Evolutionary conservation across 805 yeast genomes (phyloP).

Genomic region (Kodamaea restingae): DNA sequence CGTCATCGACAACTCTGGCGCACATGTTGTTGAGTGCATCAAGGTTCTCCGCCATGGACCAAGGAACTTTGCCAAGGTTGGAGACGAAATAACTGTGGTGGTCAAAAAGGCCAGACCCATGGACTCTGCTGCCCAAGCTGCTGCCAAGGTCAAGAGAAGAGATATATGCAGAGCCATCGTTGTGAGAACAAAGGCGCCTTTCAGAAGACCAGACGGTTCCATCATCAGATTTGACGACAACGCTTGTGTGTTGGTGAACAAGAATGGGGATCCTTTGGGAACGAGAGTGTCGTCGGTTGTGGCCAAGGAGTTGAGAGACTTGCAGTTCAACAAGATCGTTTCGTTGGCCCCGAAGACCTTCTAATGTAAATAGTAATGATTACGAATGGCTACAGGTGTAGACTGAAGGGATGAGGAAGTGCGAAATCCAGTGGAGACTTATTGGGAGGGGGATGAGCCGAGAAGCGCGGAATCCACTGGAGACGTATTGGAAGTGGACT

Average conservation of each 20-base stretch:
- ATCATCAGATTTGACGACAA: constrained; percentile 88
- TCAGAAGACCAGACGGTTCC: constrained; percentile 81
- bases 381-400: too few relatives aligned
- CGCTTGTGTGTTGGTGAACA: constrained; percentile 93
- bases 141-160: constrained; percentile 86
- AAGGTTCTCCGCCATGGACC: constrained; percentile 90
- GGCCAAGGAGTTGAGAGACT: constrained; percentile 82
- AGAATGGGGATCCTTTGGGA: constrained; percentile 90
- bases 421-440: too few relatives aligned
- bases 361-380: constrained; percentile 10
- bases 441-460: too few relatives aligned
- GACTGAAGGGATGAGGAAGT: neutral
- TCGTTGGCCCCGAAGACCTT: constrained; percentile 79
- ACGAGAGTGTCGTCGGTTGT: constrained; percentile 89
- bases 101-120: constrained; percentile 86
- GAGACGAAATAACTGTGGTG: constrained; percentile 92
- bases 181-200: constrained; percentile 82
- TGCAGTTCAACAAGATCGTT: constrained; percentile 79
- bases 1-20: constrained; percentile 95
- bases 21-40: constrained; percentile 91
- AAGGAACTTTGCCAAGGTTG: constrained; percentile 73
- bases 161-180: constrained; percentile 95
- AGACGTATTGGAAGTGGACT: too few relatives aligned
- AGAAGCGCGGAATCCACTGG: too few relatives aligned
- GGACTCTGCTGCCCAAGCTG: constrained; percentile 60